Base-by-base conservation (phyloP, 2,329 filamentous ascomycete species). In the Periconia sp. region DNA sequence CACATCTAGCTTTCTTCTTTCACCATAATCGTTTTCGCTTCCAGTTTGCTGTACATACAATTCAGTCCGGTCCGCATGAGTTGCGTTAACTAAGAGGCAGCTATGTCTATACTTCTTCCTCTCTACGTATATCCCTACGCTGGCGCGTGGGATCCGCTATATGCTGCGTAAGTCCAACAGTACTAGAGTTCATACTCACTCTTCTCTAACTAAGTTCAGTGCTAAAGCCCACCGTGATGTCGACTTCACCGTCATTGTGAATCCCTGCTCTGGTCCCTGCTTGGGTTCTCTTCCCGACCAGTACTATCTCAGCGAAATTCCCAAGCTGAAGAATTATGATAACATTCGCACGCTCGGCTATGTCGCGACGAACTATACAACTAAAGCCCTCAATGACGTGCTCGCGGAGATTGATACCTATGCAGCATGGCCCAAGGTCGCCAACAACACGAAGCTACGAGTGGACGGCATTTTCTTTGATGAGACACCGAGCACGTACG, bases 401-500 rank as follows among this genome's bases (percentile, higher is more conserved):
- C 24, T 63, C 5, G 46, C 59, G 26, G 78, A 81, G 48, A 73
- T 81, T 21, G 66, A 70, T 34, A 68, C 64, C 4, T 81, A 80
- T 46, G 70, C 72, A 5, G 69, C 62, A 10, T 81, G 77, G 77
- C 66, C 66, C 28, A 66, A 61, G 36, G n/a, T 53, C 2, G 42
- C 56, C 13, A 66, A 66, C 22, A 68, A 71, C 36, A 61, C 65
- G 2, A 65, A 66, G 25, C 59, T 79, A 40, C 64, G 67, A 19
- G 66, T 80, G 34, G 70, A 73, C 31, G 78, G 78, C 36, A 78
- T 80, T 48, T 80, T 80, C 59, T 72, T 80, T 36, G 78, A 80
- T 50, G 78, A 80, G 64, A 73, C 74, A 10, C 78, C 78, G 0
- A 54, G 56, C 31, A 50, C 45, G 16, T 65, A 56, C 38, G 36